Conservation (phyloP, 2,329 filamentous ascomycete genomes). For the Raffaelea deltoideospora region DNA sequence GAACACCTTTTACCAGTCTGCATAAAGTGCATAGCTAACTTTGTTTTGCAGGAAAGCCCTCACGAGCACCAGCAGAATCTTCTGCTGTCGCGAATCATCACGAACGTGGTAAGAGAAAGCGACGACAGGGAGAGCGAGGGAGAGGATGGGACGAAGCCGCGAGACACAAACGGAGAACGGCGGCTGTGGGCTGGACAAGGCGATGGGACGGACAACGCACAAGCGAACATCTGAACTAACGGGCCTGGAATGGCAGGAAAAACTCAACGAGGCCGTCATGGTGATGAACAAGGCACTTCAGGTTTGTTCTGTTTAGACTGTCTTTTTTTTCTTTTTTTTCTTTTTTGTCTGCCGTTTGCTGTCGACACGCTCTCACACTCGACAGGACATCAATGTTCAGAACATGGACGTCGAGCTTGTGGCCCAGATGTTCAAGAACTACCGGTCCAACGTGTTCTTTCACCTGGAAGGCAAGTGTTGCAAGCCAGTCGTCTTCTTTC, state of each 20-base stretch:
- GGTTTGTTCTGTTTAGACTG: too few species aligned
- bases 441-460: constrained; percentile 93
- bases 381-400: constrained; percentile 87
- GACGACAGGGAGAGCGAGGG: neutral
- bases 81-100: constrained; percentile 87
- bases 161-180: neutral
- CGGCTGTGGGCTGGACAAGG: too few species aligned
- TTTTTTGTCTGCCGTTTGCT: neutral
- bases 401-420: constrained; percentile 99
- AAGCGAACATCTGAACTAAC: too few species aligned
- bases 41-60: constrained; percentile 58
- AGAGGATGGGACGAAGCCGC: too few species aligned
- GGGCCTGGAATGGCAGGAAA: constrained; percentile 49
- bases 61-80: constrained; percentile 96
- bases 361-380: neutral
- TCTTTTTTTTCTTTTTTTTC: too few species aligned
- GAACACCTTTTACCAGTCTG: too few species aligned
- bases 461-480: constrained; percentile 66
- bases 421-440: constrained; percentile 99
- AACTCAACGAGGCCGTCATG: constrained; percentile 87
- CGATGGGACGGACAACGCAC: neutral
- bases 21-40: too few species aligned
- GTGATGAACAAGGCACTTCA: constrained; percentile 87
- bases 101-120: constrained; percentile 67
- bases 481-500: too few species aligned